Conservation (phyloP, 805 yeast genomes). For the Wickerhamiella cacticola region DNA sequence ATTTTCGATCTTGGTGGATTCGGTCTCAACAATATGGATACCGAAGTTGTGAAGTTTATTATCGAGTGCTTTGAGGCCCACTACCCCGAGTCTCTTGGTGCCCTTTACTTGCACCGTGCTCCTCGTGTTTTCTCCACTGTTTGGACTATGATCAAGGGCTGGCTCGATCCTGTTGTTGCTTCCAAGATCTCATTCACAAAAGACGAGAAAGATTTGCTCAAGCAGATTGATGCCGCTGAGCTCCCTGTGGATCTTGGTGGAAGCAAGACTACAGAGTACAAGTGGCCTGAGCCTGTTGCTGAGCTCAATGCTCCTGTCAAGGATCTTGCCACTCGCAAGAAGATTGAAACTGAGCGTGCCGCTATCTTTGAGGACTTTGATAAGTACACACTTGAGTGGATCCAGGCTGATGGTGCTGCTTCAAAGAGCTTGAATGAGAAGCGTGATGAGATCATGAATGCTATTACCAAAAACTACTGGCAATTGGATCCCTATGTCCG, state of each 20-base stretch:
- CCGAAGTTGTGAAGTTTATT: constrained; percentile 79
- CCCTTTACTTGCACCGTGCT: constrained; percentile 76
- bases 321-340: constrained; percentile 37
- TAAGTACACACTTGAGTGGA: constrained; percentile 65
- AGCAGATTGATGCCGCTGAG: constrained; percentile 45
- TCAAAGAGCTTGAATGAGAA: constrained; percentile 39
- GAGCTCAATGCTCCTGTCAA: constrained; percentile 41
- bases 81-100: constrained; percentile 88
- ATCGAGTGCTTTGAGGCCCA: constrained; percentile 88
- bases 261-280: constrained; percentile 42
- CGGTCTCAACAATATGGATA: constrained; percentile 86
- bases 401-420: constrained; percentile 40
- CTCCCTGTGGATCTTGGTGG: constrained; percentile 74
- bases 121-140: constrained; percentile 96
- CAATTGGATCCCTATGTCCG: constrained; percentile 71
- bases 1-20: constrained; percentile 81
- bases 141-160: constrained; percentile 84
- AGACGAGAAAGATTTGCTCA: constrained; percentile 49
- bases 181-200: constrained; percentile 80
- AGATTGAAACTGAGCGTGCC: constrained; percentile 42
- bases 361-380: constrained; percentile 44
- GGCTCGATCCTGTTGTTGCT: constrained; percentile 97
- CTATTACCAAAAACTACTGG: constrained; percentile 52
- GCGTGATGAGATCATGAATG: constrained; percentile 35
- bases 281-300: constrained; percentile 51